Evolutionary conservation across 768 basidiomycete genomes (phyloP).

Genomic region (Stropharia rugosoannulata): DNA sequence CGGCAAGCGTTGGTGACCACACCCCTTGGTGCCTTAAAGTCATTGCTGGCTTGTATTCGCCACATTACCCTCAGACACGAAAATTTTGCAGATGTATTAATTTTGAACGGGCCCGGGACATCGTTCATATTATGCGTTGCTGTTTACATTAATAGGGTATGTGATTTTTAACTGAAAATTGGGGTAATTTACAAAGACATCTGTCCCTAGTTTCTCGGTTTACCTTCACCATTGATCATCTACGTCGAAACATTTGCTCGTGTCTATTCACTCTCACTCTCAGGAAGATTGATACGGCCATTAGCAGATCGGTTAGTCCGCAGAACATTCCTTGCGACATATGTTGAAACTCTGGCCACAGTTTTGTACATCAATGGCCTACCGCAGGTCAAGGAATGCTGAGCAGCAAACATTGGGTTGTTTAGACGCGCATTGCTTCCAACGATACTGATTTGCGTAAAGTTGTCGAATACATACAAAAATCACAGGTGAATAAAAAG

Average conservation of each 20-base stretch:
- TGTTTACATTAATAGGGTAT: slow-evolving; percentile 68
- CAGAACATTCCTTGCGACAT: not conserved
- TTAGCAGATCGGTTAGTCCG: slow-evolving; percentile 72
- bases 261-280: slow-evolving; percentile 76
- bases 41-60: slow-evolving; percentile 61
- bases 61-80: slow-evolving; percentile 46
- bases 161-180: not conserved
- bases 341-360: not conserved
- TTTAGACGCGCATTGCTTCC: not conserved
- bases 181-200: not conserved
- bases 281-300: slow-evolving; percentile 78
- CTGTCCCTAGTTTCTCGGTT: slow-evolving; percentile 64
- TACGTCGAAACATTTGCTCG: slow-evolving; percentile 96
- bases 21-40: slow-evolving; percentile 59
- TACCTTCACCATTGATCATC: slow-evolving; percentile 69
- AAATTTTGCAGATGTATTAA: slow-evolving; percentile 66
- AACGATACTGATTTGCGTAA: too few relatives aligned
- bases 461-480: not conserved
- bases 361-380: slow-evolving; percentile 94
- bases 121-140: slow-evolving; percentile 78
- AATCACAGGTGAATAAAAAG: slow-evolving; percentile 2
- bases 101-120: slow-evolving; percentile 96
- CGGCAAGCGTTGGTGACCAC: slow-evolving; percentile 78
- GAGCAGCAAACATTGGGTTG: slow-evolving; percentile 13
- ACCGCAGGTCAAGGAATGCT: slow-evolving; percentile 29